Base-by-base conservation (phyloP, 2,329 filamentous ascomycete genomes). In the Nemania sp. region DNA sequence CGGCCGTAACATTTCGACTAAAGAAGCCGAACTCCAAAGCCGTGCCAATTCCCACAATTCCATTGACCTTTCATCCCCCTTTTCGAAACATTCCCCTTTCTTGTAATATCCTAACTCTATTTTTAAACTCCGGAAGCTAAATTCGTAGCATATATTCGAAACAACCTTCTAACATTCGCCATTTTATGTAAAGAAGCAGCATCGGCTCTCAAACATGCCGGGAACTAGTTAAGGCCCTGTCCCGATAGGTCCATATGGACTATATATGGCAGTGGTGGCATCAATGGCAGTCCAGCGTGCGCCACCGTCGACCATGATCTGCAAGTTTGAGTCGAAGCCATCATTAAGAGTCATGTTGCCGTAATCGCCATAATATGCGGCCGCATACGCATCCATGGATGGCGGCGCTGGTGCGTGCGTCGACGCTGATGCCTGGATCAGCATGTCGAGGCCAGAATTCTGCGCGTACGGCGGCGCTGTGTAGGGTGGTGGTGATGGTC, bases 291-390 rank as follows among this genome's bases (percentile, higher is more conserved):
- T 57, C 59, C 65, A 66, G 6, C 65, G 60, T 3, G 59, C 64
- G 1, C 70, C 64, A 2, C 75, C 76, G 33, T 75, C 68, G 20
- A 77, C 70, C 49, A 75, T 75, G 41, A 70, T 72, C 55, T 75
- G 74, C 46, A 80, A 61, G 62, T 79, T 77, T 7, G 64, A 68
- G 56, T 78, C 74, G 54, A 75, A 80, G 1, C 77, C 77, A 50
- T 80, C 77, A 37, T 72, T 72, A 6, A 73, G 63, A 33, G 60
- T 43, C 30, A 61, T 54, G 3, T 63, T 47, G n/a, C 59, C 45
- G 19, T 66, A 64, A 22, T 64, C 61, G 31, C 49, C 4, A 17
- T 68, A 68, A 56, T 67, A 68, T 2, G 60, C 52, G 14, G 56
- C 26, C 8, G 61, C 39, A 50, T 64, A 60, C 12, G 60, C 52